Conservation (phyloP, 805 yeast genomes). For the Debaryomyces tyrocola region DNA sequence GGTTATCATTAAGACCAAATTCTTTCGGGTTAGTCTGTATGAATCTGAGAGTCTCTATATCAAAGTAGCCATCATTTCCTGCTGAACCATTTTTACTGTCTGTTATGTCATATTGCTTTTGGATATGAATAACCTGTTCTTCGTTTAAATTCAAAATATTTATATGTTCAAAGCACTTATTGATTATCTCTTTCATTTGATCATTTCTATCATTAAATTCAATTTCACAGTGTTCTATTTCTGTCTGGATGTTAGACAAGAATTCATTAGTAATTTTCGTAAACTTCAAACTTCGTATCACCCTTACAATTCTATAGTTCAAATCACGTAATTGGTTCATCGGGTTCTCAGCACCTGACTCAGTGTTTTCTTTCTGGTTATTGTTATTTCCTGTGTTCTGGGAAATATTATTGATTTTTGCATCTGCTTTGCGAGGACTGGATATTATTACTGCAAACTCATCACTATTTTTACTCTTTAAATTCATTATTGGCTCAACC, state of each 20-base stretch:
- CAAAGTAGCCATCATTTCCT: slow-evolving; percentile 33
- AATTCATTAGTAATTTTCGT: slow-evolving; percentile 37
- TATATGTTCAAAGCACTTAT: slow-evolving; percentile 25
- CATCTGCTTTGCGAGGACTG: slow-evolving; percentile 24
- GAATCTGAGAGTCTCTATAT: slow-evolving; percentile 36
- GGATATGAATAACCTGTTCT: slow-evolving; percentile 32
- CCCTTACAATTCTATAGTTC: slow-evolving; percentile 37
- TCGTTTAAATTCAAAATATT: slow-evolving; percentile 28
- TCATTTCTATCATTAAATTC: slow-evolving; percentile 24
- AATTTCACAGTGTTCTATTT: slow-evolving; percentile 24
- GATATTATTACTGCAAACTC: slow-evolving; percentile 24
- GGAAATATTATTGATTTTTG: not conserved
- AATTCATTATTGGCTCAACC: not conserved
- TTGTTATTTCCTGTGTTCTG: not conserved
- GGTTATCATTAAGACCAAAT: slow-evolving; percentile 39
- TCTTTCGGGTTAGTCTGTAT: slow-evolving; percentile 36
- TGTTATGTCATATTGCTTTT: slow-evolving; percentile 22
- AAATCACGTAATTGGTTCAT: slow-evolving; percentile 32
- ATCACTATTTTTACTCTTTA: slow-evolving; percentile 6
- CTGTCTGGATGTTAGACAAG: slow-evolving; percentile 19
- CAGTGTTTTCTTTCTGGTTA: not conserved
- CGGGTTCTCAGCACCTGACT: slow-evolving; percentile 11
- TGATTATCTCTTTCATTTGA: slow-evolving; percentile 22
- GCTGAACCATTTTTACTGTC: slow-evolving; percentile 10
- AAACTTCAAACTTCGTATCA: slow-evolving; percentile 33